A percentile compares a stretch with the other conserved stretches of the same genome.
These are phyloP conservation scores for Arachis hypogaea DNA, from an alignment of 306 rosid species.

Conservation along the genomic window DNA sequence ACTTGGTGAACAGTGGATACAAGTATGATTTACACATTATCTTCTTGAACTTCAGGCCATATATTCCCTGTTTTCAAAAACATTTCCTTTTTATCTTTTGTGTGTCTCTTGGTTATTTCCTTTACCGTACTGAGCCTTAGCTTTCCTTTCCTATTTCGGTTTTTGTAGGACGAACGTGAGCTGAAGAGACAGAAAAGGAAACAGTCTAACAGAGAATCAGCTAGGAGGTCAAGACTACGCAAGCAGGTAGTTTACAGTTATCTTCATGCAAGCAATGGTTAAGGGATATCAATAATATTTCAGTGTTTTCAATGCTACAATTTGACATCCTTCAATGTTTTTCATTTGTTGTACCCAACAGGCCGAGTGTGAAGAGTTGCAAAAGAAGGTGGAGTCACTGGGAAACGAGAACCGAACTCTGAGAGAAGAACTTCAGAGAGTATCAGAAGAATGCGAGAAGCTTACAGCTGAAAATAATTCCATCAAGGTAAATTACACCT, in stretches of 20 bases:
- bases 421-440: conserved; percentile 80
- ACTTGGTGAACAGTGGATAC: conserved; percentile 82
- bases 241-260: conserved; percentile 69
- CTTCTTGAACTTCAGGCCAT: conserved; percentile 14
- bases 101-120: conserved; percentile 1
- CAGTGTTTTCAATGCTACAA: conserved; percentile 13
- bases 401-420: conserved; percentile 73
- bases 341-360: conserved; percentile 45
- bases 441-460: conserved; percentile 86
- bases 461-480: conserved; percentile 80
- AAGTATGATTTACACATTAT: conserved; percentile 49
- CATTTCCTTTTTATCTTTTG: not conserved
- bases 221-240: conserved; percentile 96
- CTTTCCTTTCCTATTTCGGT: not conserved
- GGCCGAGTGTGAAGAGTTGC: conserved; percentile 99
- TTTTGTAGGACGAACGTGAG: conserved; percentile 89
- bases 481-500: conserved; percentile 62
- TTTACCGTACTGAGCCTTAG: not conserved
- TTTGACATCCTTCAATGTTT: conserved; percentile 3
- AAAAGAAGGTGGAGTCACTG: conserved; percentile 77
- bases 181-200: conserved; percentile 94
- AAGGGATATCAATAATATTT: no score
- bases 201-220: conserved; percentile 98
- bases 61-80: not conserved
- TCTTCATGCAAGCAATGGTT: not conserved